phyloP scores from a whole-genome alignment of 2,329 filamentous ascomycete species.

The Fusarium pseudocircinatum region DNA sequence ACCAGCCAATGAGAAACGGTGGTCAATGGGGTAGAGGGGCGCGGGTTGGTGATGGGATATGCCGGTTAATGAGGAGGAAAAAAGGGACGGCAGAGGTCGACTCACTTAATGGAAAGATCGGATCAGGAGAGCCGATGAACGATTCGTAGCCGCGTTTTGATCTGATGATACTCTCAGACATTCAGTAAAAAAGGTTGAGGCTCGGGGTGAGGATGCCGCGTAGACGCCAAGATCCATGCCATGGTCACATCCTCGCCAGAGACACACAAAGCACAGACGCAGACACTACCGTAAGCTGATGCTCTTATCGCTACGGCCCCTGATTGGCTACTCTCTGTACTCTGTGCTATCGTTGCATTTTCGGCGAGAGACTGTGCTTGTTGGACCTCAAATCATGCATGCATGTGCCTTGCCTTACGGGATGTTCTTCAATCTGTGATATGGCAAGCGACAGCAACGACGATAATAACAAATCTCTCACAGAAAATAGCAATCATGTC shows the following conservation, averaged over 20 bases:
- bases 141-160: constrained; percentile 2
- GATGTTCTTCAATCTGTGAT: not conserved
- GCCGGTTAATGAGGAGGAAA: not conserved
- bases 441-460: not conserved
- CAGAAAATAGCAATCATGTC: not conserved
- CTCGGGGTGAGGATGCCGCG: not conserved
- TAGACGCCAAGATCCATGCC: constrained; percentile 12
- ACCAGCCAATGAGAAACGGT: constrained; percentile 25
- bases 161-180: constrained; percentile 16
- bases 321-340: not conserved
- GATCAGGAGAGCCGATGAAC: constrained; percentile 26
- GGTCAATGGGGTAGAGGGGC: not conserved
- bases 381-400: not conserved
- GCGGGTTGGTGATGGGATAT: constrained; percentile 4
- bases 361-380: not conserved
- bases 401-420: not conserved
- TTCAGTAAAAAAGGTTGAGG: not conserved
- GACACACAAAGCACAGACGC: not conserved
- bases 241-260: not conserved
- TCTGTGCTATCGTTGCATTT: not conserved
- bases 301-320: not conserved
- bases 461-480: not conserved
- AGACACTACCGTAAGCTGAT: constrained; percentile 21
- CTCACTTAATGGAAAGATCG: constrained; percentile 28
- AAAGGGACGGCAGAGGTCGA: constrained; percentile 1